Evolutionary conservation across 2,329 filamentous ascomycete genomes (phyloP).

Genomic region (Diplodia scrobiculata): DNA sequence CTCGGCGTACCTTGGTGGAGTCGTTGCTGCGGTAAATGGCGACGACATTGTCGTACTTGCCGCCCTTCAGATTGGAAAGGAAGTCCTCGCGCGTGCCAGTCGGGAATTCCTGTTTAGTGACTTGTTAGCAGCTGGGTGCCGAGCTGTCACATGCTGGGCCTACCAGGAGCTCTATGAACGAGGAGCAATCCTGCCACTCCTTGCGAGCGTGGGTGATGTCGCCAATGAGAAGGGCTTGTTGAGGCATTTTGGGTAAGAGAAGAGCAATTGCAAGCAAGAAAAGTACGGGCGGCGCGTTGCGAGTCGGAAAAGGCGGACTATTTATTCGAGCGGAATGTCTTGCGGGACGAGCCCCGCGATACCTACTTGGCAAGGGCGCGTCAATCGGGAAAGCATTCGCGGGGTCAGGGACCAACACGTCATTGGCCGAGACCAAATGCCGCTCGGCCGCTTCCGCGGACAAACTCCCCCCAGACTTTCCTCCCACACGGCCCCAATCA

Average conservation of each 20-base stretch:
- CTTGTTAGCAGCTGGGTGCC: background rate
- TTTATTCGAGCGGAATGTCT: slow-evolving; percentile 8
- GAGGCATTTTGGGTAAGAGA: slow-evolving; percentile 9
- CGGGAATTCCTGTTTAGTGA: slow-evolving; percentile 53
- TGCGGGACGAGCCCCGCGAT: slow-evolving; percentile 8
- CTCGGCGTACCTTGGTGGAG: slow-evolving; percentile 50
- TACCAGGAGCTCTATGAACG: slow-evolving; percentile 40
- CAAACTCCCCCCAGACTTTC: slow-evolving; percentile 1
- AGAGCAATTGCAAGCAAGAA: background rate
- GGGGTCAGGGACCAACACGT: slow-evolving; percentile 16
- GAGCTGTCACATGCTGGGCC: background rate
- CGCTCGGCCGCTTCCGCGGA: slow-evolving; percentile 5
- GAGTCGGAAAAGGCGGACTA: background rate
- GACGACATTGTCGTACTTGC: slow-evolving; percentile 58
- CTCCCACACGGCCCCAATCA: background rate
- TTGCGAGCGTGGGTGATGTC: slow-evolving; percentile 49
- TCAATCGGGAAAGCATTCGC: slow-evolving; percentile 20
- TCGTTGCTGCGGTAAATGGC: slow-evolving; percentile 62
- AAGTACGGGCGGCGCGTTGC: background rate
- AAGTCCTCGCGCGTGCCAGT: slow-evolving; percentile 59
- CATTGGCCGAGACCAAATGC: slow-evolving; percentile 13
- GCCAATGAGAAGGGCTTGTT: slow-evolving; percentile 51
- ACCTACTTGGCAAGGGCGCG: background rate
- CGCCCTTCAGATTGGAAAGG: slow-evolving; percentile 57
- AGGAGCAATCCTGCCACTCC: slow-evolving; percentile 50